phyloP scores from a whole-genome alignment of 257 asterid genomes.

The Fraxinus anomala region DNA sequence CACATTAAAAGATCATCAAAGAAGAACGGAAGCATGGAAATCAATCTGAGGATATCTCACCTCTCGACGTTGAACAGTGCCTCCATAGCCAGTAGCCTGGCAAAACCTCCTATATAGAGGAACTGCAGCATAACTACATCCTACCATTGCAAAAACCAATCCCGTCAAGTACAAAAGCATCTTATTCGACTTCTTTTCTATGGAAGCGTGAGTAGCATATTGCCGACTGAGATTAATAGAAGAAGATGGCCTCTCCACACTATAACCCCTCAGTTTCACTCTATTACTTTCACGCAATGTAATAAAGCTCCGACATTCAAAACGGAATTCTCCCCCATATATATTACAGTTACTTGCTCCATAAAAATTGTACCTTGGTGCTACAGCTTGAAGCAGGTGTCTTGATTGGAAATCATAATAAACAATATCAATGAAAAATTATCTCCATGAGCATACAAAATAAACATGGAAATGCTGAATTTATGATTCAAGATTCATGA shows the following conservation, averaged over 20 bases:
- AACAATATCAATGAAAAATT: not conserved
- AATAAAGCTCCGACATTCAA: constrained; percentile 32
- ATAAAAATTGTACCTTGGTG: constrained; percentile 30
- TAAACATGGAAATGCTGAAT: not conserved
- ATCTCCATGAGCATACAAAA: not conserved
- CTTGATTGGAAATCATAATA: constrained; percentile 27
- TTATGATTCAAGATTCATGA: not conserved
- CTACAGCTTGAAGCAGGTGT: constrained; percentile 30
- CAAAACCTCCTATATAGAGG: constrained; percentile 92
- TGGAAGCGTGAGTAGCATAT: constrained; percentile 54
- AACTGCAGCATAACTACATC: constrained; percentile 90
- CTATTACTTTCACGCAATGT: constrained; percentile 36
- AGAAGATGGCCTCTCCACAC: constrained; percentile 28
- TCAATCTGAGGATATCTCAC: constrained; percentile 36
- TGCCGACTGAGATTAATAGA: constrained; percentile 40
- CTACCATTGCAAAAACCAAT: constrained; percentile 86
- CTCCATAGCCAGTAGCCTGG: constrained; percentile 98
- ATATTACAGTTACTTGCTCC: constrained; percentile 29
- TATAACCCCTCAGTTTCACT: constrained; percentile 28
- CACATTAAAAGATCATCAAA: constrained; percentile 9
- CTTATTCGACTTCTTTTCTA: constrained; percentile 73
- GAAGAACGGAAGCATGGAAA: not conserved
- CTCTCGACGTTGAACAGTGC: constrained; percentile 89
- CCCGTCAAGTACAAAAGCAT: constrained; percentile 86
- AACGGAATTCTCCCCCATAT: constrained; percentile 35